Evolutionary conservation across 2,329 filamentous ascomycete species (phyloP).

Genomic region (Fusarium setosum): DNA sequence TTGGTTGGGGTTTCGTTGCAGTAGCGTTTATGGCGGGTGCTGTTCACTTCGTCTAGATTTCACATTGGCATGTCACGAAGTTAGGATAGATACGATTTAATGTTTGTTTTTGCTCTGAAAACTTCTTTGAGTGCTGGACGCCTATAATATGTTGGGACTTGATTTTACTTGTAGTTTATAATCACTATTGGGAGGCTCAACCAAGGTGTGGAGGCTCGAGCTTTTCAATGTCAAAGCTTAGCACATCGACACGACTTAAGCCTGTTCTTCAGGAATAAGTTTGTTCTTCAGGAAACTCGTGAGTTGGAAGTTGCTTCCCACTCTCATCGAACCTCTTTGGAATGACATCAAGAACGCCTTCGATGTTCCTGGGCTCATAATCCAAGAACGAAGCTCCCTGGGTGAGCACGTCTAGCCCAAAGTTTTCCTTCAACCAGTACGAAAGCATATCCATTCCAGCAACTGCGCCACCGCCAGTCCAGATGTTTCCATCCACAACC

Average conservation of each 20-base stretch:
- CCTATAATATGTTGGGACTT: too few relatives aligned
- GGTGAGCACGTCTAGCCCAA: conserved; percentile 44
- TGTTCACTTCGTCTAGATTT: neutral
- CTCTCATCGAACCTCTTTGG: conserved; percentile 41
- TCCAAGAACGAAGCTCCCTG: conserved; percentile 39
- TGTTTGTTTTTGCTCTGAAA: too few relatives aligned
- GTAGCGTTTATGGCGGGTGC: neutral
- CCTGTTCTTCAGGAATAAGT: too few relatives aligned
- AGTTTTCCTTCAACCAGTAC: conserved; percentile 52
- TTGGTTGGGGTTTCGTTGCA: neutral
- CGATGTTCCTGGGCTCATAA: conserved; percentile 49
- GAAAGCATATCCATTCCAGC: conserved; percentile 59
- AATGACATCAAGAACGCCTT: conserved; percentile 45
- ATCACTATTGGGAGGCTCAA: too few relatives aligned
- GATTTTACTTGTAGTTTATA: too few relatives aligned
- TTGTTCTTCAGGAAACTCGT: conserved; percentile 21
- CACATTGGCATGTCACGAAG: neutral
- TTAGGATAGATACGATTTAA: too few relatives aligned
- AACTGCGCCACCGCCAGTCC: conserved; percentile 57
- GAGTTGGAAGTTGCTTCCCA: conserved; percentile 46
- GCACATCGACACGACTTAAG: too few relatives aligned
- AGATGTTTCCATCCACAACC: conserved; percentile 58
- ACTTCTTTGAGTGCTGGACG: too few relatives aligned
- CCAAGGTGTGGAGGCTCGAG: too few relatives aligned
- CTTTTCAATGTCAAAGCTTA: too few relatives aligned